Base-by-base conservation (phyloP, 108 stramenopile genomes). In the Skeletonema costatum region DNA sequence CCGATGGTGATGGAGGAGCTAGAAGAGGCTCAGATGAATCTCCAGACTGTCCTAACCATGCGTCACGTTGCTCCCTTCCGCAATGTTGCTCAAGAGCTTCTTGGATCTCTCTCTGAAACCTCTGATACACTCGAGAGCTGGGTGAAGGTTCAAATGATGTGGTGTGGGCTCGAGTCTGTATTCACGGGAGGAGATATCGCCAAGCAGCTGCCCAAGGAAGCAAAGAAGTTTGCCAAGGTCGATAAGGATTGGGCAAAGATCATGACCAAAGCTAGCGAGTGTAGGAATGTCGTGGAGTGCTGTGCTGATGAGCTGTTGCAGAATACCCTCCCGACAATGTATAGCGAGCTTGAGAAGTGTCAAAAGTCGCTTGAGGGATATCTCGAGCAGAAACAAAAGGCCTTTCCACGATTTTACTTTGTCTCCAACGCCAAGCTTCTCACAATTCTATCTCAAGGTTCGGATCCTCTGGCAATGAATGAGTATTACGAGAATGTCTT, bases 131-230 rank as follows among this genome's bases (percentile, higher is more conserved):
- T 97, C 10, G 96, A 97, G 76, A 88, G 87, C 48, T 97, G 96
- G 96, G 70, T 92, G 64, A 96, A 96, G 82, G 96, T 97, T 32
- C 96, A 96, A 77, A 85, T 89, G 76, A 90, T 96, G 90, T 97
- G 95, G 95, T 93, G 92, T 76, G 93, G 92, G 3, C 87, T 97
- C 19, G 96, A 96, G 75, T 89, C 90, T 14, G 96, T 97, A 3
- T 97, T 97, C 75, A 93, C 93, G 2, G 94, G 94, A 32, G 96
- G 96, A 29, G 96, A 97, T 77, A 97, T 97, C 74, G 93, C 95
- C 50, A 96, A 95, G 81, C 93, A 96, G 76, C 73, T 97, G 77
- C 96, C 96, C 33, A 90, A 88, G 75, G 95, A 94, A 69, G 96
- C 96, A 19, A 93, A 94, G 70, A 96, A 96, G 83, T 97, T 97